A percentile compares a stretch with the other conserved stretches of the same genome.
These are phyloP conservation scores for Stenocarpella maydis DNA, from an alignment of 2,329 filamentous ascomycete genomes.

Conservation along the genomic window DNA sequence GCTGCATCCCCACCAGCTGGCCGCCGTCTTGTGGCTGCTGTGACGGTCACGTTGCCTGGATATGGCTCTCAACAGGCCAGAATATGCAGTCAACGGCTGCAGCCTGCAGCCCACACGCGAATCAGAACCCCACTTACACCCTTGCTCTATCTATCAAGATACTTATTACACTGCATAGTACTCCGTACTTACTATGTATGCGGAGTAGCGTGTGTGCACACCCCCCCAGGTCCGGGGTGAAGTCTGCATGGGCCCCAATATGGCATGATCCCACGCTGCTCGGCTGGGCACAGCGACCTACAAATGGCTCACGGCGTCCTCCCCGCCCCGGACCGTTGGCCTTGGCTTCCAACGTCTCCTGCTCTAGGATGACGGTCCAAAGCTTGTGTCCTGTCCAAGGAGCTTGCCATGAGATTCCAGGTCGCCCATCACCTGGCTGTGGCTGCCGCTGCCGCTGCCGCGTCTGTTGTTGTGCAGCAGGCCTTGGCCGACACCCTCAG, in stretches of 20 bases:
- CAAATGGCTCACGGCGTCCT: constrained; percentile 17
- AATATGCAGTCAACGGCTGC: constrained; percentile 11
- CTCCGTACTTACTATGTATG: neutral
- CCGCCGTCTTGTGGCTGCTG: neutral
- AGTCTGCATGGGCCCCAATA: neutral
- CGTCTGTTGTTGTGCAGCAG: constrained; percentile 40
- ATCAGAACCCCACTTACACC: constrained; percentile 29
- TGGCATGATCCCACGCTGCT: constrained; percentile 1
- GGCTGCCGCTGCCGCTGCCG: constrained; percentile 24
- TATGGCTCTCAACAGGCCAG: neutral
- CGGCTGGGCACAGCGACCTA: neutral
- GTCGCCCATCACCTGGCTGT: constrained; percentile 31
- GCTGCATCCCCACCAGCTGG: neutral
- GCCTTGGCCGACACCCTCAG: constrained; percentile 67
- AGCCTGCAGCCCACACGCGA: constrained; percentile 19
- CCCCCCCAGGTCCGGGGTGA: neutral
- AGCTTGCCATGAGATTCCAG: constrained; percentile 31
- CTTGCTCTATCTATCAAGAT: no score
- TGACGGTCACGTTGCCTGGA: constrained; percentile 13
- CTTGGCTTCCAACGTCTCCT: neutral
- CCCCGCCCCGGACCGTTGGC: neutral
- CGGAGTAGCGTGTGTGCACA: neutral
- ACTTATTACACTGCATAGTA: no score
- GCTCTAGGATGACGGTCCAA: neutral
- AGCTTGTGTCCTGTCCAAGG: neutral